Evolutionary conservation across 306 rosid genomes (phyloP).

Genomic region (Castanea mollissima): DNA sequence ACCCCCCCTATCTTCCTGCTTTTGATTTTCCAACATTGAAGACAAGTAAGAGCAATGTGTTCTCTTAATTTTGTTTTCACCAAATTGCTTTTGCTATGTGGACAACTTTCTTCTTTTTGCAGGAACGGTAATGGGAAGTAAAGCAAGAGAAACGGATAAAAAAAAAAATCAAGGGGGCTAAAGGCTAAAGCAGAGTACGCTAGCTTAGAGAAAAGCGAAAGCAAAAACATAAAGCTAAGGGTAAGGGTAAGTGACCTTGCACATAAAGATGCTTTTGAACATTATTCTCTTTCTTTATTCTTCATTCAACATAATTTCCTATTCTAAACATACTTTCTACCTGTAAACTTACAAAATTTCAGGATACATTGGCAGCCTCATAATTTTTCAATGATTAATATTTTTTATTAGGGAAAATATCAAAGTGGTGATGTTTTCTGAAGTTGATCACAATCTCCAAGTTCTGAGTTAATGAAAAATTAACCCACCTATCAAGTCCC

Average conservation of each 20-base stretch:
- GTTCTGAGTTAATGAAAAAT: too few species aligned
- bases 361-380: too few species aligned
- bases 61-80: background rate
- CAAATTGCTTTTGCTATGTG: background rate
- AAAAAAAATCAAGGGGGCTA: constrained; percentile 14
- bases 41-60: background rate
- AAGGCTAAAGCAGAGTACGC: constrained; percentile 13
- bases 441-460: too few species aligned
- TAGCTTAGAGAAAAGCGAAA: constrained; percentile 36
- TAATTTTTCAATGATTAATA: too few species aligned
- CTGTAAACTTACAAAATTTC: background rate
- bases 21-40: background rate
- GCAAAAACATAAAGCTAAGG: constrained; percentile 28
- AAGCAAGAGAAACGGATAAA: constrained; percentile 7
- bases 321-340: constrained; percentile 13
- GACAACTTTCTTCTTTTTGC: constrained; percentile 1
- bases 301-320: constrained; percentile 6
- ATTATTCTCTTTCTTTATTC: constrained; percentile 51
- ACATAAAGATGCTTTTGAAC: constrained; percentile 45
- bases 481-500: too few species aligned
- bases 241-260: constrained; percentile 32
- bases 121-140: constrained; percentile 8
- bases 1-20: background rate
- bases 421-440: too few species aligned
- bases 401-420: too few species aligned